Conservation (phyloP, 208 protist genomes). For the Naegleria gruberi region DNA sequence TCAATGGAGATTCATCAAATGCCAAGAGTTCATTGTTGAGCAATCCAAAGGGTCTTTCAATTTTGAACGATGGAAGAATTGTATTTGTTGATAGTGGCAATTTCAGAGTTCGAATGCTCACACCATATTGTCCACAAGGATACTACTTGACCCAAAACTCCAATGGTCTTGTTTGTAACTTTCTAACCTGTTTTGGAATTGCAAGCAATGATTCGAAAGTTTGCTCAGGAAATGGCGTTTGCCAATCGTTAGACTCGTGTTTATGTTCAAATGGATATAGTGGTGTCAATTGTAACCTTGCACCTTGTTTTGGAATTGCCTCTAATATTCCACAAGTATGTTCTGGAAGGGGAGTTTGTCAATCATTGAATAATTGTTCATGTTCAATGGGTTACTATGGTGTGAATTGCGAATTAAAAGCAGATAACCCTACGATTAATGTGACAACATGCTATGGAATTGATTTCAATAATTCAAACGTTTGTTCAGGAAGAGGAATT, state of each 20-base stretch:
- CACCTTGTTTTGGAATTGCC: neutral
- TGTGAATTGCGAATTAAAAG: neutral
- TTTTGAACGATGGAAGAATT: too few relatives aligned
- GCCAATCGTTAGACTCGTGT: neutral
- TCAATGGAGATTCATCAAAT: too few relatives aligned
- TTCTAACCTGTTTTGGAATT: neutral
- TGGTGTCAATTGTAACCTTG: too few relatives aligned
- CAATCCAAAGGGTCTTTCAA: too few relatives aligned
- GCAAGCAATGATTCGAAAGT: neutral
- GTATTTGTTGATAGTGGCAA: too few relatives aligned
- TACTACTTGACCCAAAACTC: too few relatives aligned
- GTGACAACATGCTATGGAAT: neutral
- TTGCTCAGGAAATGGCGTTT: neutral
- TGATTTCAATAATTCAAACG: neutral
- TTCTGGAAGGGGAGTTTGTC: neutral
- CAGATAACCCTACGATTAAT: too few relatives aligned
- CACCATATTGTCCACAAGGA: too few relatives aligned
- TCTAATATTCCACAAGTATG: neutral
- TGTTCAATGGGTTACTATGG: neutral
- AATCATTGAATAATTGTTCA: neutral
- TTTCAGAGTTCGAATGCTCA: too few relatives aligned
- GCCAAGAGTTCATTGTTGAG: too few relatives aligned
- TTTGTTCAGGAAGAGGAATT: neutral
- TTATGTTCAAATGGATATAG: neutral
- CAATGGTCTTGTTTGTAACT: too few relatives aligned